Evolutionary conservation across 2,329 filamentous ascomycete species (phyloP), one percentile per base, ranked within the genome.

Genomic region (Paecilomyces dactylethromorphus): DNA sequence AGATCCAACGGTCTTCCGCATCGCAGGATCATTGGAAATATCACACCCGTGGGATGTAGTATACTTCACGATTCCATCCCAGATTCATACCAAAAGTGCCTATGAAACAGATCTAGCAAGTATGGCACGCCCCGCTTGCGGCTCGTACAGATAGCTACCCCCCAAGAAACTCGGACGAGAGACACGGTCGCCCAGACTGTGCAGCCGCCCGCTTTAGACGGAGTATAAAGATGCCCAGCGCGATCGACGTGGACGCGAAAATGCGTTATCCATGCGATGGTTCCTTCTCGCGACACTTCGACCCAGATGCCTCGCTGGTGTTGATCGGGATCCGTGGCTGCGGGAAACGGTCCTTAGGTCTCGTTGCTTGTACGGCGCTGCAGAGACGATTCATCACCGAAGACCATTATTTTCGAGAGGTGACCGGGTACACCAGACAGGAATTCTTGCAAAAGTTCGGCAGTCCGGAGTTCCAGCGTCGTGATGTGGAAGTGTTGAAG

Each of bases 351-450:
- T 78, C 75, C 0, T 58, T 78, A 29, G 76, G 76, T 7, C 75
- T 78, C 32, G 72, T 78, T 55, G 76, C 76, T 8, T 75, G 75
- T 15, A 71, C 76, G 0, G 75, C 75, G 15, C 64, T 78, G 49
- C 76, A 76, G 52, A 68, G 75, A 56, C 72, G 74, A 31, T 77
- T 77, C 53, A 72, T 78, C 22, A 78, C 76, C 8, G 76, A 77
- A 62, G 76, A 78, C 58, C 74, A 78, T 60, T 78, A 74, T 60
- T 78, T 78, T 59, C 74, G 74, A 53, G 73, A 74, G 50, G 63
- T 72, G n/a, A 77, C 75, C 3, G 75, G 75, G 2, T 57, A 74
- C 31, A 73, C 75, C 33, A 71, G 76, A 53, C 74, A 77, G 57
- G 75, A 77, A 56, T 78, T 73, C 53, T 67, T 78, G 35, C 73